Evolutionary conservation across 2,329 filamentous ascomycete genomes (phyloP).

Genomic region (Chaetomiaceae sp.): DNA sequence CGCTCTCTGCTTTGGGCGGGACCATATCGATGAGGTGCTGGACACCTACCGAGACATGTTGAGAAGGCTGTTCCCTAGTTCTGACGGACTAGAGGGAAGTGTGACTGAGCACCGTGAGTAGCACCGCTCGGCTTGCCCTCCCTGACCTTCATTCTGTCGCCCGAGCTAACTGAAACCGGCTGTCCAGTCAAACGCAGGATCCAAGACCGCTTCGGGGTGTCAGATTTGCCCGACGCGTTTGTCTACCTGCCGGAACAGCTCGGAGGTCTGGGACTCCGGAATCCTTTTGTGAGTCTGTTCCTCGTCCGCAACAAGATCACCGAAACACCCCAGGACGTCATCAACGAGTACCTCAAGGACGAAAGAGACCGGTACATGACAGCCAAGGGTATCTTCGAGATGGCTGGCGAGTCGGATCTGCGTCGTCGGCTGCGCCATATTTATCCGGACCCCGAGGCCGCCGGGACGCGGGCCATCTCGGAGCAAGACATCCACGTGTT

Average conservation of each 20-base stretch:
- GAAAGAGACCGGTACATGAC: slow-evolving; percentile 24
- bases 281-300: slow-evolving; percentile 40
- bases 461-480: slow-evolving; percentile 1
- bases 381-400: slow-evolving; percentile 24
- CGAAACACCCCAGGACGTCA: slow-evolving; percentile 21
- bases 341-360: slow-evolving; percentile 23
- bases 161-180: not conserved
- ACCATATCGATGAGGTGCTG: slow-evolving; percentile 39
- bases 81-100: slow-evolving; percentile 18
- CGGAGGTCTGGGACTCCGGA: slow-evolving; percentile 41
- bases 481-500: slow-evolving; percentile 24
- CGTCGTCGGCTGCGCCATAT: slow-evolving; percentile 10
- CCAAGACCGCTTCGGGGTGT: slow-evolving; percentile 30
- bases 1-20: slow-evolving; percentile 38
- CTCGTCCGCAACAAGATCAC: slow-evolving; percentile 29
- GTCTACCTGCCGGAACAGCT: slow-evolving; percentile 41
- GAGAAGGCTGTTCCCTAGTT: slow-evolving; percentile 31
- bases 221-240: slow-evolving; percentile 39
- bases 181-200: slow-evolving; percentile 27
- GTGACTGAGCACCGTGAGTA: slow-evolving; percentile 26
- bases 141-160: not conserved
- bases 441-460: slow-evolving; percentile 12
- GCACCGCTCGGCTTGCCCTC: no score
- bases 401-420: slow-evolving; percentile 12
- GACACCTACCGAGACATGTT: slow-evolving; percentile 38